phyloP scores from a whole-genome alignment of 331 rosid species.

The Malus hybrid region DNA sequence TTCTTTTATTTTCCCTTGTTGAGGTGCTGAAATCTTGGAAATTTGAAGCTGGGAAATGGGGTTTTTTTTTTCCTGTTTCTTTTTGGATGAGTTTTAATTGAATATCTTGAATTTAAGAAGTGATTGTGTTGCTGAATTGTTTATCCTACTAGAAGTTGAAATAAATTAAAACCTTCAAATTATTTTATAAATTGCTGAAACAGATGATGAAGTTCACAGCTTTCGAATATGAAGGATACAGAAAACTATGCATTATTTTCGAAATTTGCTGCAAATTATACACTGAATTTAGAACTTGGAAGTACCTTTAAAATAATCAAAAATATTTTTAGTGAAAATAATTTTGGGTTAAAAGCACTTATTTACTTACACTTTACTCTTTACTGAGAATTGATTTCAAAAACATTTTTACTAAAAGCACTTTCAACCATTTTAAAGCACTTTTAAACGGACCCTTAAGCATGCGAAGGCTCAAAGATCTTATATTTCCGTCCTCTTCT shows the following conservation, averaged over 20 bases:
- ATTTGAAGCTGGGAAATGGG: background rate
- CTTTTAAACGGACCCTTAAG: background rate
- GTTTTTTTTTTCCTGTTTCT: background rate
- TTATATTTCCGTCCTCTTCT: background rate
- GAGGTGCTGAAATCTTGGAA: background rate
- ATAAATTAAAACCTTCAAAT: background rate
- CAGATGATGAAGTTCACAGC: background rate
- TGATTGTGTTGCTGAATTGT: background rate
- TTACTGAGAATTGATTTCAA: too few species aligned
- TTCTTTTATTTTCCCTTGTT: background rate
- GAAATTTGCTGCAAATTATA: too few species aligned
- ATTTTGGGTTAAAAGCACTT: too few species aligned
- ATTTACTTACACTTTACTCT: too few species aligned
- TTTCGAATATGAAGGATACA: background rate
- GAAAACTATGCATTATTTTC: background rate
- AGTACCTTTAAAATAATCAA: too few species aligned
- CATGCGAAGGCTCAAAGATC: background rate
- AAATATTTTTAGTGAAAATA: too few species aligned
- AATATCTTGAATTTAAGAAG: background rate
- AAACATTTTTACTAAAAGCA: too few species aligned
- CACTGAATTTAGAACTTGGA: background rate
- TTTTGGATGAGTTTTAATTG: background rate
- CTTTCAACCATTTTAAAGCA: accelerated
- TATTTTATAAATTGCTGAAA: background rate
- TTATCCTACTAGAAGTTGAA: background rate